Evolutionary conservation across 495 filamentous ascomycete species (phyloP), one percentile per base, ranked within the genome.

Genomic region (Lasiosphaeria ovina): DNA sequence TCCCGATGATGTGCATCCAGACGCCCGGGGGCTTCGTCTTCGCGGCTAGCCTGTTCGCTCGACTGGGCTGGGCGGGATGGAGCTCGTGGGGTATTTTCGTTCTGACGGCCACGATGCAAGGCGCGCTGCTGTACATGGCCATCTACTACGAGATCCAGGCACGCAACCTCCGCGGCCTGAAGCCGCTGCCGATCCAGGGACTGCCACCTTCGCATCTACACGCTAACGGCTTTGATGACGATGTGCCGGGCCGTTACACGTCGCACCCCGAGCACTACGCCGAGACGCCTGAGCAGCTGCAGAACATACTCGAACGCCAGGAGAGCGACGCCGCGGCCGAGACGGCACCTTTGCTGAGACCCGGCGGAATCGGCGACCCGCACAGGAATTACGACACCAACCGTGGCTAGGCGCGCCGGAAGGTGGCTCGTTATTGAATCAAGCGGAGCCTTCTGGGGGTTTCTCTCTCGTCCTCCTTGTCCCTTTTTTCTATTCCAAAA

Each of bases 1-100:
- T 98, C 58, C 89, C 92, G 1, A 98, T 97, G 91, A 98, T 98
- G 94, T 89, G 88, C 70, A 96, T 98, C 48, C 94, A 98, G 72
- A 97, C 93, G 0, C 94, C 94, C 0, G 94, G 94, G 6, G 89
- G 88, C 62, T 87, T 95, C 66, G 76, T 98, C 24, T 98, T 93
- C 80, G 91, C 93, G 3, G 86, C 79, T 16, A 98, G 93, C 74
- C 73, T 98, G 36, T 89, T 88, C 16, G 87, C 83, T 10, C 83
- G 94, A 50, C 80, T 96, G 42, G 94, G 94, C 6, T 76, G 75
- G 72, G 85, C 83, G 24, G 93, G 91, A 11, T 98, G 94, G 94
- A 98, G 95, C 74, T 89, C 90, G 1, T 98, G 94, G 94, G 88
- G 89, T 7, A 86, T 96, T 35, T 91, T 89, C 67, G 77, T 95